Evolutionary conservation across 345 rosid genomes (phyloP), one percentile per base, ranked within the genome.

Genomic region (Brassica incana): DNA sequence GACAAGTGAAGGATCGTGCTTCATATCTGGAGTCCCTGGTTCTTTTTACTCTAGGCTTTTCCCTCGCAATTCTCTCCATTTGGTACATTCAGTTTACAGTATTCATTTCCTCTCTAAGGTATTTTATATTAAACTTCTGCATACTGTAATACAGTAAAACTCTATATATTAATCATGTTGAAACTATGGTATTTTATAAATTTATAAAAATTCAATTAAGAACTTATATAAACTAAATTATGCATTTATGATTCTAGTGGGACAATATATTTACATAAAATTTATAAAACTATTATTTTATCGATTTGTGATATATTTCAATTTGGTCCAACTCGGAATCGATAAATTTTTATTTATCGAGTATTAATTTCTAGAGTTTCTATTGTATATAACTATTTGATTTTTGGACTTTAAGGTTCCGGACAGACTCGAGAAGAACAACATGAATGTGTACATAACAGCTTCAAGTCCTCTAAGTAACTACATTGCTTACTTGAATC

Each of bases 81-180:
- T 64, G 5, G 23, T 64, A 30, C 68, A 64, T 32, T 64, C 68
- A n/a, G 10, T 15, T 2, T 64, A 64, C 43, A 14, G 45, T 64
- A 6, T 64, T n/a, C 68, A 64, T 64, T 64, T 12, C 10, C 67
- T 63, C 67, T 63, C 40, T n/a, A 63, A 63, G 67, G 67, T 45
- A 45, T 63, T 7, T 63, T 63, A 63, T 30, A 38, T 38, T 38
- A 8, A 38, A 38, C 43, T 38, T 38, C 43, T 38, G 43, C 43
- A 38, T 38, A 38, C 43, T 7, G 8, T 38, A 8, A 8, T 38
- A 38, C 43, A 38, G 43, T 38, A 38, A 38, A 38, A 38, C 43
- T 38, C 3, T 8, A 38, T 38, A 38, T 7, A 38, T 38, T 38
- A 7, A 38, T 38, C 8, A 36, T 36, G 9, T 7, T 36, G 7